A percentile compares a stretch with the other conserved stretches of the same genome.
These are phyloP conservation scores for Phytophthora parvispora DNA, from an alignment of 352 stramenopile species.

Conservation along the genomic window DNA sequence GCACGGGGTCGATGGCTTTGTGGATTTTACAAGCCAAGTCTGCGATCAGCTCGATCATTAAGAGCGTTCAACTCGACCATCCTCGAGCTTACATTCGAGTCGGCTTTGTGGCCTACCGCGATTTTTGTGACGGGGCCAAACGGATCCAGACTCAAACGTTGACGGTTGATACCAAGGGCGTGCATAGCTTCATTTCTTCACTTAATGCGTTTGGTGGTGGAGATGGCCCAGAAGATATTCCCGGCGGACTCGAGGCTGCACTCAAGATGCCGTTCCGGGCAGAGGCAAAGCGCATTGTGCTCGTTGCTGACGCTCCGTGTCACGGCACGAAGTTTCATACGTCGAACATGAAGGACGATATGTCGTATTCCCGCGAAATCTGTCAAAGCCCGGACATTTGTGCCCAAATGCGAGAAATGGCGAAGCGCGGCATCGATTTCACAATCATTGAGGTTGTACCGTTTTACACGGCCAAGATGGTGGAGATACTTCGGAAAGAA, in stretches of 20 bases:
- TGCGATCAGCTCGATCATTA: constrained; percentile 44
- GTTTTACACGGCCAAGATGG: constrained; percentile 40
- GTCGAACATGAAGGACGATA: constrained; percentile 7
- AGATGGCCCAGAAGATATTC: constrained; percentile 50
- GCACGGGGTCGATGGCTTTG: constrained; percentile 43
- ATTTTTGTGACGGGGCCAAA: constrained; percentile 42
- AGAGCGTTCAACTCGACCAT: constrained; percentile 34
- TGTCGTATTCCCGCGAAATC: constrained; percentile 21
- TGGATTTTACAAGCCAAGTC: constrained; percentile 46
- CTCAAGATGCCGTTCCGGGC: constrained; percentile 37
- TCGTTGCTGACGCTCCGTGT: constrained; percentile 47
- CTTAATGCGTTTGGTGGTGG: constrained; percentile 39
- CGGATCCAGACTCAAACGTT: constrained; percentile 33
- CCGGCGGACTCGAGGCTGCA: constrained; percentile 34
- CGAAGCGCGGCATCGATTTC: constrained; percentile 45
- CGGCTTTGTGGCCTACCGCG: constrained; percentile 56
- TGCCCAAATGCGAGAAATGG: constrained; percentile 41
- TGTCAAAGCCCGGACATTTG: constrained; percentile 41
- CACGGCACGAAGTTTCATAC: constrained; percentile 46
- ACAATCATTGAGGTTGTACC: constrained; percentile 46
- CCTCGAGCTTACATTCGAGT: constrained; percentile 28
- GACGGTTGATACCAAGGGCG: constrained; percentile 22
- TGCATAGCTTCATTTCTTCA: constrained; percentile 30
- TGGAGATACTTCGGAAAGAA: constrained; percentile 30
- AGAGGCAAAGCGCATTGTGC: constrained; percentile 40